Base-by-base conservation (phyloP, 495 filamentous ascomycete species). In the Staphylotrichum tortipilum region DNA sequence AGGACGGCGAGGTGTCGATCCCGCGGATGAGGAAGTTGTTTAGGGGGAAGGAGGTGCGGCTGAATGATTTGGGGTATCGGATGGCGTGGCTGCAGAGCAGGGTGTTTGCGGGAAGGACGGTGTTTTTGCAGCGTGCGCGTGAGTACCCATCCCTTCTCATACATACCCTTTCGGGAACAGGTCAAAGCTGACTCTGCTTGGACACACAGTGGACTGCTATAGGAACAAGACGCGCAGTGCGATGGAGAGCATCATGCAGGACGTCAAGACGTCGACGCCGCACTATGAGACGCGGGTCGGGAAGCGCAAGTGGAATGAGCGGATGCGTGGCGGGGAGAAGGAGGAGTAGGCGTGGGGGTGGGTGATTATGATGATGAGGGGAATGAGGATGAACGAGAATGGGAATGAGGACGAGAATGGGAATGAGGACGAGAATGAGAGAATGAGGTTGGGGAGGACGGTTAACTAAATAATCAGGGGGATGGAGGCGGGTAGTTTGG, bases 81-180 rank as follows among this genome's bases (percentile, higher is more conserved):
- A 94, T 98, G 83, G 87, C 85, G 36, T 98, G 92, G 92, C 80
- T 86, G 42, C 90, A 95, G 68, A 89, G 88, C 62, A 76, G 90
- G 37, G 83, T 88, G 1, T 96, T 96, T 69, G 78, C 86, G 14
- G 84, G 81, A 4, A 76, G 88, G 58, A 86, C 82, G 40, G 73
- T 95, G 53, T 98, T 98, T 63, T 69, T 97, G 65, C 92, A 98
- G 68, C 81, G 85, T 73, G 89, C 89, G 56, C 70, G 91, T 96
- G 72, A 82, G 89, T 88, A 31, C 4, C 11, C 11, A 8, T 4
- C 26, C 26, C 2, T 7, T 10, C 26, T 28, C 6, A 28, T 10
- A 28, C 6, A 28, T 28, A 28, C n/a, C n/a, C n/a, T n/a, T n/a
- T n/a, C n/a, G n/a, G n/a, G n/a, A n/a, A n/a, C n/a, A n/a, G n/a